Percentiles rank a stretch among this genome's conserved stretches.
phyloP scores from a whole-genome alignment of 257 asterid species.

The Gardenia jasminoides region DNA sequence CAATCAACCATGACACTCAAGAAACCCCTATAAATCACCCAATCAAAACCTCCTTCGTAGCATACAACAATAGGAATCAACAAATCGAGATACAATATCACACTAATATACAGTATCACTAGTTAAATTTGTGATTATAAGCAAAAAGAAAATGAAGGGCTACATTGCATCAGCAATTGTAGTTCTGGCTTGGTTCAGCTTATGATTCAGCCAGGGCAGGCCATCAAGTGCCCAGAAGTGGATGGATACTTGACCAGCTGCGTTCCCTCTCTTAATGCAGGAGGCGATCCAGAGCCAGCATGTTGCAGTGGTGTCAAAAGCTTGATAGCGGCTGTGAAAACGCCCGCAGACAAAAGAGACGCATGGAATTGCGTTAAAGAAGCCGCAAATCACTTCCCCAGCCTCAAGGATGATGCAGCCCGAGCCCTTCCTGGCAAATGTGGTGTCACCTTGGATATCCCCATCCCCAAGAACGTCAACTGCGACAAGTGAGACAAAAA shows the following conservation, averaged over 20 bases:
- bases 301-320: conserved; percentile 38
- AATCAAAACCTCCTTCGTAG: background rate
- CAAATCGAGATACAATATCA: too few species aligned
- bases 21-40: background rate
- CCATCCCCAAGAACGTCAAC: conserved; percentile 40
- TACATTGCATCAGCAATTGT: conserved; percentile 19
- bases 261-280: conserved; percentile 32
- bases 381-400: conserved; percentile 28
- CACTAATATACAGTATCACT: too few species aligned
- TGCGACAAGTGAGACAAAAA: conserved; percentile 29
- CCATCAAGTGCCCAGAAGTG: conserved; percentile 39
- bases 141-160: conserved; percentile 31
- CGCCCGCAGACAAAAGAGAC: conserved; percentile 27
- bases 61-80: background rate
- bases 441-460: conserved; percentile 32
- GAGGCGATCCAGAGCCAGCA: conserved; percentile 18
- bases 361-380: conserved; percentile 39
- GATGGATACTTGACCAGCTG: conserved; percentile 33
- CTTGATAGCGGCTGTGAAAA: conserved; percentile 19
- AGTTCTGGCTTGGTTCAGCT: conserved; percentile 21
- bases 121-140: too few species aligned
- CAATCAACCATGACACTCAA: background rate
- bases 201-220: conserved; percentile 23
- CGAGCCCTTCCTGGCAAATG: conserved; percentile 39
- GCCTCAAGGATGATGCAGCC: conserved; percentile 40